Percentiles rank a stretch among this genome's conserved stretches.
phyloP scores from a whole-genome alignment of 2,329 filamentous ascomycete species.

The Lecanicillium sp. region DNA sequence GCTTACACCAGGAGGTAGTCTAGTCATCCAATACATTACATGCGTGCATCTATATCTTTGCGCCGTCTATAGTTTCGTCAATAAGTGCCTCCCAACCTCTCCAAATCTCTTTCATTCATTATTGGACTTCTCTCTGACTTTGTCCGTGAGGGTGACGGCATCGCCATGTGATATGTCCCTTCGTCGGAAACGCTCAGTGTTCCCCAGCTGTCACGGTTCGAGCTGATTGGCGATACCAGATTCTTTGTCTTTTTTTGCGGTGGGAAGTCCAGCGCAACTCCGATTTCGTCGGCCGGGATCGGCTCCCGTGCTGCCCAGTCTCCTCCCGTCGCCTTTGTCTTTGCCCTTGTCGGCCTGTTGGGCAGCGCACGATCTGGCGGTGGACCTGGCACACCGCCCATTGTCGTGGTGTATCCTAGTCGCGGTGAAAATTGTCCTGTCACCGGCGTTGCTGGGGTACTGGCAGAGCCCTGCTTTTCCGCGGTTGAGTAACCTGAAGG shows the following conservation, averaged over 20 bases:
- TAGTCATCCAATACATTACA: too few species aligned
- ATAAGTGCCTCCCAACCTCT: slow-evolving; percentile 17
- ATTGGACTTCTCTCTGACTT: slow-evolving; percentile 14
- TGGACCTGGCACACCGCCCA: slow-evolving; percentile 28
- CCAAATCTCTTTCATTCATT: slow-evolving; percentile 14
- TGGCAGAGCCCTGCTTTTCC: too few species aligned
- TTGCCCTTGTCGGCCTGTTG: slow-evolving; percentile 15
- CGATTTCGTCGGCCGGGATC: slow-evolving; percentile 1
- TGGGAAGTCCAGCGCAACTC: slow-evolving; percentile 5
- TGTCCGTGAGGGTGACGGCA: slow-evolving; percentile 1
- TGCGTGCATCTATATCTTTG: not conserved
- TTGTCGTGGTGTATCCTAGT: slow-evolving; percentile 1
- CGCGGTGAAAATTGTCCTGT: slow-evolving; percentile 3
- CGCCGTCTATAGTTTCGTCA: not conserved
- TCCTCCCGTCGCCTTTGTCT: not conserved
- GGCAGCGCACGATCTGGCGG: slow-evolving; percentile 38
- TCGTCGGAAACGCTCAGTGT: slow-evolving; percentile 15
- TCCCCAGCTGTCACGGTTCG: slow-evolving; percentile 22
- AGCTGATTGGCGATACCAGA: too few species aligned
- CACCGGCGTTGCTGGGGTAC: too few species aligned
- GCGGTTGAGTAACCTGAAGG: too few species aligned
- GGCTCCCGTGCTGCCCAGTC: not conserved
- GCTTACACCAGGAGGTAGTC: too few species aligned
- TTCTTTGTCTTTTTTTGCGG: not conserved
- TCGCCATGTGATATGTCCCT: slow-evolving; percentile 9